Evolutionary conservation across 2,329 filamentous ascomycete genomes (phyloP).

Genomic region (Fusarium buharicum): DNA sequence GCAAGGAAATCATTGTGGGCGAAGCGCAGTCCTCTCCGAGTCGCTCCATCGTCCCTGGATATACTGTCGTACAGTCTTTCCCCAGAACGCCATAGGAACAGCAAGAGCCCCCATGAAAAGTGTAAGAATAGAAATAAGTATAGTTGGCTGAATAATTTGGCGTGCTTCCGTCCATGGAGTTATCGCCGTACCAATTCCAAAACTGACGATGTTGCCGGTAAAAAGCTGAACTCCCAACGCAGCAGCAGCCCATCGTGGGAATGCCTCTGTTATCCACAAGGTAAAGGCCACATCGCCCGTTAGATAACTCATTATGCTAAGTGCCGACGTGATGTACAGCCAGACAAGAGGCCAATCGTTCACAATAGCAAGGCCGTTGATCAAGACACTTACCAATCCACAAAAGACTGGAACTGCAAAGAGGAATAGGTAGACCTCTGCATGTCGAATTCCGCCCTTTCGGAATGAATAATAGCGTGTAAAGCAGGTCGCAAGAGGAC

Average conservation of each 20-base stretch:
- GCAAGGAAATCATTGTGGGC: constrained; percentile 22
- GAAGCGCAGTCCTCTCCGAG: constrained; percentile 29
- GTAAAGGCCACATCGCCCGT: constrained; percentile 34
- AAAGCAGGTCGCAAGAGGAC: constrained; percentile 28
- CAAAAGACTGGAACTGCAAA: constrained; percentile 20
- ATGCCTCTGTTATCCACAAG: constrained; percentile 35
- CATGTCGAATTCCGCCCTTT: constrained; percentile 27
- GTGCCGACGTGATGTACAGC: constrained; percentile 21
- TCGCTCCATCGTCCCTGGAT: constrained; percentile 38
- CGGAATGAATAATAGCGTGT: constrained; percentile 16
- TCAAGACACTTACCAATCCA: not conserved
- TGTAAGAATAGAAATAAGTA: constrained; percentile 17
- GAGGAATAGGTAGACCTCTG: constrained; percentile 20
- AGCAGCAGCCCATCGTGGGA: constrained; percentile 27
- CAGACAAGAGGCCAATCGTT: constrained; percentile 1
- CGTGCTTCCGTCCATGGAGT: not conserved
- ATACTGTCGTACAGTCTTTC: constrained; percentile 28
- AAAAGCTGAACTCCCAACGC: constrained; percentile 30
- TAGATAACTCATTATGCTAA: constrained; percentile 28
- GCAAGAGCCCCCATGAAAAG: constrained; percentile 20
- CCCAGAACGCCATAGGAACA: constrained; percentile 36
- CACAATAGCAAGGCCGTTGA: constrained; percentile 22
- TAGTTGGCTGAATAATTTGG: constrained; percentile 15
- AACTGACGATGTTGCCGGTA: constrained; percentile 20
- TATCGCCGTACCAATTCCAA: constrained; percentile 22